These are phyloP conservation scores for Hamamelis virginiana DNA, from an alignment of 164 flowering plant species.

Conservation along the genomic window DNA sequence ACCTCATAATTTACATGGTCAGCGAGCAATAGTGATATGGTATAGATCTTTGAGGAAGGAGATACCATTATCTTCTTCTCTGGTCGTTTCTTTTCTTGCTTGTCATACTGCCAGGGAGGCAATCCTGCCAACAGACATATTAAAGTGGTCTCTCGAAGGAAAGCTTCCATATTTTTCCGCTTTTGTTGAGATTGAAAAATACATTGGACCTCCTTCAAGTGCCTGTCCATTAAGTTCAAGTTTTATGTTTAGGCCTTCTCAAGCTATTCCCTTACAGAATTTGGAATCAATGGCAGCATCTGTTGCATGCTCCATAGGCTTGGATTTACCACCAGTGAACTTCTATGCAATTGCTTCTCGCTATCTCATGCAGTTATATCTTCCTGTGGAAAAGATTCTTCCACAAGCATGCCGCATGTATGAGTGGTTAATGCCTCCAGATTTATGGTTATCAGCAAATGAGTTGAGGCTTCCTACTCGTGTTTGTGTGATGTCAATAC, in stretches of 20 bases:
- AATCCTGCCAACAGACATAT: slow-evolving; percentile 72
- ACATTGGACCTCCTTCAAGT: slow-evolving; percentile 39
- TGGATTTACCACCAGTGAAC: slow-evolving; percentile 83
- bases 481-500: slow-evolving; percentile 72
- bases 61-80: slow-evolving; percentile 58
- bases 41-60: slow-evolving; percentile 46
- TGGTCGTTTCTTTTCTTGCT: slow-evolving; percentile 68
- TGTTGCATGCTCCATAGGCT: slow-evolving; percentile 59
- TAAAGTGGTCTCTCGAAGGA: slow-evolving; percentile 79
- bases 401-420: slow-evolving; percentile 53
- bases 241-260: slow-evolving; percentile 66
- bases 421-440: slow-evolving; percentile 90
- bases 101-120: slow-evolving; percentile 83
- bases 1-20: slow-evolving; percentile 56
- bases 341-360: slow-evolving; percentile 65
- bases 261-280: slow-evolving; percentile 43
- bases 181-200: slow-evolving; percentile 56
- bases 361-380: slow-evolving; percentile 56
- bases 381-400: slow-evolving; percentile 63
- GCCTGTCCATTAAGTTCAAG: slow-evolving; percentile 62
- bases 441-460: slow-evolving; percentile 64
- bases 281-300: slow-evolving; percentile 68
- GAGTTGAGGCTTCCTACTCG: slow-evolving; percentile 68
- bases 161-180: slow-evolving; percentile 83
- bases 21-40: slow-evolving; percentile 65